These are phyloP conservation scores for Aphanomyces astaci DNA, from an alignment of 352 stramenopile genomes.

Conservation along the genomic window DNA sequence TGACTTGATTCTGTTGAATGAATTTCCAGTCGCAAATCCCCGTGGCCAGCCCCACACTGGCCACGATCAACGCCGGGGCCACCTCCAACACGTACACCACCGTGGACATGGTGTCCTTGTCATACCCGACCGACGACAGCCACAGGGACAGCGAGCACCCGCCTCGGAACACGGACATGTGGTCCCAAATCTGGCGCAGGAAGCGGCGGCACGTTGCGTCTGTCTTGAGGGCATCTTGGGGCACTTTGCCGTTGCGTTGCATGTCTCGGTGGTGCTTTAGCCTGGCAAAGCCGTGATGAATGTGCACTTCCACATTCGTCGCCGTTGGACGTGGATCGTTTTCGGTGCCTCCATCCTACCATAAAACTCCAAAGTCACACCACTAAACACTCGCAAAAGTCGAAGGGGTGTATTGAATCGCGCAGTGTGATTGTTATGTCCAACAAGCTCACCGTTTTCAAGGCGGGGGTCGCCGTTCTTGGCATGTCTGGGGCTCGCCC, in stretches of 20 bases:
- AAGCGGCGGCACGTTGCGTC: not conserved
- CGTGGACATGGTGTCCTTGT: not conserved
- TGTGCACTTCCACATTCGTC: not conserved
- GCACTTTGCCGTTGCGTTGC: too few species aligned
- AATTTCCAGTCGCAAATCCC: not conserved
- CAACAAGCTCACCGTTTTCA: too few species aligned
- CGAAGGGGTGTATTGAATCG: too few species aligned
- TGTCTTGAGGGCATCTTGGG: not conserved
- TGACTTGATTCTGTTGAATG: not conserved
- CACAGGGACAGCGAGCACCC: not conserved
- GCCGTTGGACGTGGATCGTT: not conserved
- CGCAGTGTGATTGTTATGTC: too few species aligned
- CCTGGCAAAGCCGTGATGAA: not conserved
- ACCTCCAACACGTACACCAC: not conserved
- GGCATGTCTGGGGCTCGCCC: not conserved
- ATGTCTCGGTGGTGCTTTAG: not conserved
- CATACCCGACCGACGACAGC: not conserved
- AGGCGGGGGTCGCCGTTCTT: not conserved
- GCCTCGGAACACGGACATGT: not conserved
- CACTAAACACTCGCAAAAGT: too few species aligned
- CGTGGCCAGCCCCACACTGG: not conserved
- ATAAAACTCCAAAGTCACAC: too few species aligned
- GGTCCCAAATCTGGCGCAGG: conserved; percentile 6
- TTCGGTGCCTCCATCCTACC: too few species aligned
- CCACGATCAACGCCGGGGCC: not conserved